Conservation (phyloP, 106 monocot genomes). For the Hemerocallis citrina region DNA sequence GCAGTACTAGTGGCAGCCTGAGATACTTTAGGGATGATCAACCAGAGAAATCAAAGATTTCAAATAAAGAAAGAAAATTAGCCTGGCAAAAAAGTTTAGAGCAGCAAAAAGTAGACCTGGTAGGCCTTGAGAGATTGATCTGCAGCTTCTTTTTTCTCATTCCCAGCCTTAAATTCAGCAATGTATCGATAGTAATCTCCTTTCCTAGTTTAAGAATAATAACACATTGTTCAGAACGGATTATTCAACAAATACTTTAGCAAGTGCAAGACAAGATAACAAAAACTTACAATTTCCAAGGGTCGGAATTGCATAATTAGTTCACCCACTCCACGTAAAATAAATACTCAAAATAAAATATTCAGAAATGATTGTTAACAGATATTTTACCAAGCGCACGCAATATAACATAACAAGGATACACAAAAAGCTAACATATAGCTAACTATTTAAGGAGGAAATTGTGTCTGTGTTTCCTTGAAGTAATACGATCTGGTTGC, state of each 20-base stretch:
- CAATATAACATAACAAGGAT: too few species aligned
- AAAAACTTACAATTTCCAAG: too few species aligned
- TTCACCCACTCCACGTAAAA: too few species aligned
- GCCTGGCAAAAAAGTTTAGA: not conserved
- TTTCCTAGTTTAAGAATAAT: conserved; percentile 19
- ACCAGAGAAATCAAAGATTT: not conserved
- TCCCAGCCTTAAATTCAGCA: conserved; percentile 22
- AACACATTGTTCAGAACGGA: not conserved
- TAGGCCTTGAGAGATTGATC: conserved; percentile 23
- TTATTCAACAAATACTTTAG: not conserved
- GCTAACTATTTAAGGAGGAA: too few species aligned
- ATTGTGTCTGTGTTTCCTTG: too few species aligned
- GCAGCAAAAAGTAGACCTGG: conserved; percentile 1
- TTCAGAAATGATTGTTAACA: too few species aligned
- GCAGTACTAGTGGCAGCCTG: conserved; percentile 47
- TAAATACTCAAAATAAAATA: too few species aligned
- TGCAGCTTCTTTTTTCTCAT: conserved; percentile 22
- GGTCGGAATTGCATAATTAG: too few species aligned
- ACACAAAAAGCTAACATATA: too few species aligned
- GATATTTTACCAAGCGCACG: too few species aligned
- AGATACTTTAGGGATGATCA: not conserved
- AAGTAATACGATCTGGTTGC: too few species aligned
- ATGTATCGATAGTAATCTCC: conserved; percentile 36
- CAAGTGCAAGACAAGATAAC: not conserved
- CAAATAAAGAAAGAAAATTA: not conserved